Percentiles rank a stretch among this genome's conserved stretches.
These are phyloP conservation scores for Paecilomyces formosus DNA, from an alignment of 2,329 filamentous ascomycete species.

Conservation along the genomic window DNA sequence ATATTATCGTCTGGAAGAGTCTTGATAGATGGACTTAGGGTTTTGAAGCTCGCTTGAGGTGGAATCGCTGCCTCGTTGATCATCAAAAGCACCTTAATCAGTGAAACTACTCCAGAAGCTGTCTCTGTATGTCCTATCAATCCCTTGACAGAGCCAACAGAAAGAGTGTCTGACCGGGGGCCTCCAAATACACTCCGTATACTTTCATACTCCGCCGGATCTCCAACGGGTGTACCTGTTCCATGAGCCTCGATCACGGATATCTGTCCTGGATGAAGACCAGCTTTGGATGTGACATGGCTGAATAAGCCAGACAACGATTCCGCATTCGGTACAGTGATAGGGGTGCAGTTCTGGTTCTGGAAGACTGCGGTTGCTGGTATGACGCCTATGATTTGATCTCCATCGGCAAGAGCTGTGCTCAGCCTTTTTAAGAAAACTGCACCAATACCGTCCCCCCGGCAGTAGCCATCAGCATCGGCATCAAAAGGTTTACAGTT, in stretches of 20 bases:
- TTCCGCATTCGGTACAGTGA: neutral
- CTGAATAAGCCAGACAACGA: conserved; percentile 20
- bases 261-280: conserved; percentile 6
- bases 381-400: conserved; percentile 37
- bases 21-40: neutral
- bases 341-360: conserved; percentile 14
- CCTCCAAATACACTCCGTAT: neutral
- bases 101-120: conserved; percentile 22
- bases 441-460: conserved; percentile 39
- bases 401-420: conserved; percentile 40
- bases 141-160: conserved; percentile 26
- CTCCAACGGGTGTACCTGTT: conserved; percentile 12
- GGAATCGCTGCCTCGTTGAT: conserved; percentile 56
- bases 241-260: conserved; percentile 7
- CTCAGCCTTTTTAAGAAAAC: conserved; percentile 42
- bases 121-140: conserved; percentile 42
- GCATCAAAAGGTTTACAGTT: conserved; percentile 43
- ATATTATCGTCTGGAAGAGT: neutral
- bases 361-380: conserved; percentile 20
- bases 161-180: conserved; percentile 12
- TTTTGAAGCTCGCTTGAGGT: conserved; percentile 38
- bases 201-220: conserved; percentile 1
- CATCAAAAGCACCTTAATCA: conserved; percentile 61
- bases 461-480: conserved; percentile 44
- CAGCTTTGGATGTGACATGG: conserved; percentile 12